These are phyloP conservation scores for Metschnikowia santaceciliae DNA, from an alignment of 805 yeast species.

Conservation along the genomic window DNA sequence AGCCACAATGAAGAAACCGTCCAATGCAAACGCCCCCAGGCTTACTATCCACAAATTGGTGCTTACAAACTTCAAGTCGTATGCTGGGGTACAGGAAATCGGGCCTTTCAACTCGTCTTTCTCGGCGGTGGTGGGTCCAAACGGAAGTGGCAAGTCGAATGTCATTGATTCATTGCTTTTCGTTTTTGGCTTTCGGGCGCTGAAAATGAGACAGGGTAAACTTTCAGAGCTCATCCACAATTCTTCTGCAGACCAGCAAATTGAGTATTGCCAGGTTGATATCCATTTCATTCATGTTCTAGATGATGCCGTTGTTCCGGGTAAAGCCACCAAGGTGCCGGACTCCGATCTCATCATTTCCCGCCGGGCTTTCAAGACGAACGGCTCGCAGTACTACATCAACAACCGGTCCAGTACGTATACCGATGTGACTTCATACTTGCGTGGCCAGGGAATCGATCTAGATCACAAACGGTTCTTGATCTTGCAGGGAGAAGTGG, in stretches of 20 bases:
- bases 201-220: conserved; percentile 94
- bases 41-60: conserved; percentile 72
- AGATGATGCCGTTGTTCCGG: conserved; percentile 45
- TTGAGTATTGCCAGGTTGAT: conserved; percentile 83
- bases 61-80: conserved; percentile 85
- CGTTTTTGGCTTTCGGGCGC: conserved; percentile 95
- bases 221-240: conserved; percentile 90
- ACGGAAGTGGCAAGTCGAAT: conserved; percentile 97
- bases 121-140: conserved; percentile 97
- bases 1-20: conserved; percentile 10
- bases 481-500: conserved; percentile 97
- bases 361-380: conserved; percentile 74
- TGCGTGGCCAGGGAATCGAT: conserved; percentile 84
- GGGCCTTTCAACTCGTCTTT: conserved; percentile 95
- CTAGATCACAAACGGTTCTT: conserved; percentile 91
- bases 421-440: conserved; percentile 69
- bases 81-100: conserved; percentile 87
- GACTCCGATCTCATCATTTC: conserved; percentile 65
- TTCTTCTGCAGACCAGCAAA: conserved; percentile 58
- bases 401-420: conserved; percentile 68
- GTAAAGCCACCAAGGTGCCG: conserved; percentile 39
- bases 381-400: conserved; percentile 73
- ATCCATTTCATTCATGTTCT: conserved; percentile 77
- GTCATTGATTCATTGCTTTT: conserved; percentile 94
- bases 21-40: conserved; percentile 42